Conservation (phyloP, 2,329 filamentous ascomycete species). For the Scytalidium sp. region DNA sequence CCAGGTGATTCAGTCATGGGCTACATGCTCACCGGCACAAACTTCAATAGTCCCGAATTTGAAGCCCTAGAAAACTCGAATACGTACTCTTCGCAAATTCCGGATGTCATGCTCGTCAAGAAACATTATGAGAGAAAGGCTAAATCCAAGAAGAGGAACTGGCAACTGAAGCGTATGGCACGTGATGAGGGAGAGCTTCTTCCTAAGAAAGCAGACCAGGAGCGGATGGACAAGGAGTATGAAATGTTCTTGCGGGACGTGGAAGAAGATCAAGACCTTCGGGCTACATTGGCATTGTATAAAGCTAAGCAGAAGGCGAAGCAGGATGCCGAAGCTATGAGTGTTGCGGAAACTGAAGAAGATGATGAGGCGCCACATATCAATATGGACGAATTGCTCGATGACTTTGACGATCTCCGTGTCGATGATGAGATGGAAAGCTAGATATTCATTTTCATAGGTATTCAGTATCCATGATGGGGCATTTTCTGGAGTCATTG, state of each 20-base stretch:
- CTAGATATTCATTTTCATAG: too few relatives aligned
- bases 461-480: too few relatives aligned
- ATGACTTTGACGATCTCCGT: conserved; percentile 88
- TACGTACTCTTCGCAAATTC: conserved; percentile 74
- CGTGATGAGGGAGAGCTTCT: conserved; percentile 85
- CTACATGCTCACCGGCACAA: conserved; percentile 85
- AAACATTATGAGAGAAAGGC: conserved; percentile 88
- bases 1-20: conserved; percentile 91
- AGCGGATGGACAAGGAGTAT: conserved; percentile 87
- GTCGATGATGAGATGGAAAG: conserved; percentile 40
- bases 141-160: conserved; percentile 81
- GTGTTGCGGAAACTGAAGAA: conserved; percentile 60
- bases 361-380: conserved; percentile 68
- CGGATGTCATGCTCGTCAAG: conserved; percentile 94
- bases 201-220: conserved; percentile 83
- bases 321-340: conserved; percentile 63
- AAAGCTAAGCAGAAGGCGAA: conserved; percentile 52
- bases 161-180: conserved; percentile 92
- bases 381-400: conserved; percentile 77
- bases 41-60: conserved; percentile 87
- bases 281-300: conserved; percentile 82
- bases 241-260: conserved; percentile 97
- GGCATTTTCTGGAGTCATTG: too few relatives aligned
- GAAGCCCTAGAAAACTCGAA: conserved; percentile 78
- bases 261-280: conserved; percentile 88